Percentiles rank a stretch among this genome's conserved stretches.
phyloP scores from a whole-genome alignment of 768 basidiomycete genomes.

The Boletellus emodensis region DNA sequence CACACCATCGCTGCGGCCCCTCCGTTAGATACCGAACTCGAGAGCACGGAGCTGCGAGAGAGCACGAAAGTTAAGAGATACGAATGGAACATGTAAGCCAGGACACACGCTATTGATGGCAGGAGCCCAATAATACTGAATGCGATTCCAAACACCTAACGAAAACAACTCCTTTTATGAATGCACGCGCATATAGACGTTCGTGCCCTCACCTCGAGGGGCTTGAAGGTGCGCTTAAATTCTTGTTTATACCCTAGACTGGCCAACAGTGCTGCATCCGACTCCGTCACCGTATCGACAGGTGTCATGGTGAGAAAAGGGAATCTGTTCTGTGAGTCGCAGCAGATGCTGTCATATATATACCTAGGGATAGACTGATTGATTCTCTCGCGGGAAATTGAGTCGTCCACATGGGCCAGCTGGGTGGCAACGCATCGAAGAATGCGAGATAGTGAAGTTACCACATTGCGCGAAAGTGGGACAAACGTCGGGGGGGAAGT shows the following conservation, averaged over 20 bases:
- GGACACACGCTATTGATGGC: constrained; percentile 53
- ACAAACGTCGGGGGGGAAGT: no score
- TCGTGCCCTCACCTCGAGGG: constrained; percentile 21
- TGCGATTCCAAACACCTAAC: constrained; percentile 62
- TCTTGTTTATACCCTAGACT: constrained; percentile 33
- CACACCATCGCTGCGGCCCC: constrained; percentile 41
- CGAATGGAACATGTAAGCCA: constrained; percentile 10
- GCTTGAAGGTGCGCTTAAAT: constrained; percentile 31
- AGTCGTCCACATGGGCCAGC: no score
- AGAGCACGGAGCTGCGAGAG: constrained; percentile 36
- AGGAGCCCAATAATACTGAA: constrained; percentile 67
- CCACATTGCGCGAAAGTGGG: no score
- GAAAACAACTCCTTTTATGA: neutral
- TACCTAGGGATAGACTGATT: no score
- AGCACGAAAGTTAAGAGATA: neutral
- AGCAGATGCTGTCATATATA: no score
- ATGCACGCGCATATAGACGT: neutral
- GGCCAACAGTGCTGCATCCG: constrained; percentile 27
- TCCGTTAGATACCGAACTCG: constrained; percentile 44
- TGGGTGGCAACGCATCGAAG: no score
- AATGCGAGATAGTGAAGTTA: no score
- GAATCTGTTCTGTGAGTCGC: no score
- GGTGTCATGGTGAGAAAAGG: neutral
- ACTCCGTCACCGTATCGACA: neutral
- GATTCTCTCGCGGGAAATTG: no score